Conservation (phyloP, 495 filamentous ascomycete genomes). For the Penicillium fimorum region DNA sequence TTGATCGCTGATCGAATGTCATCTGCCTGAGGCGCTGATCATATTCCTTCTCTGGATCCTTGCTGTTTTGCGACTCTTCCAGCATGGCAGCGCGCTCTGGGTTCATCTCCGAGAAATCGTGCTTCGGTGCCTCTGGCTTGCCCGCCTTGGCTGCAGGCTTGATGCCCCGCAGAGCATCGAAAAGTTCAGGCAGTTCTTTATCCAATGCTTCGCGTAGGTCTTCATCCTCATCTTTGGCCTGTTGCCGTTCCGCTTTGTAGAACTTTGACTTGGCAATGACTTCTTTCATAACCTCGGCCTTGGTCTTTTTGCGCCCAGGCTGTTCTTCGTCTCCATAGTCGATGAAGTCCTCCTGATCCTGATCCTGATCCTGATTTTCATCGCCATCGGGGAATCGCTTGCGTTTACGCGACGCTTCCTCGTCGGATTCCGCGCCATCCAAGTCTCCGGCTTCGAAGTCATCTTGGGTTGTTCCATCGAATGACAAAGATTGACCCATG, state of each 20-base stretch:
- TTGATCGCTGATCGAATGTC: conserved; percentile 75
- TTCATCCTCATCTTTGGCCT: conserved; percentile 89
- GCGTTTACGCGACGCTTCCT: conserved; percentile 62
- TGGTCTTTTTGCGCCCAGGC: conserved; percentile 83
- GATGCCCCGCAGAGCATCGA: conserved; percentile 62
- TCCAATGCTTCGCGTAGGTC: conserved; percentile 80
- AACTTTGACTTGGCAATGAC: conserved; percentile 96
- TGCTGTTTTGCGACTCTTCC: conserved; percentile 60
- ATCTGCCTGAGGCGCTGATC: conserved; percentile 78
- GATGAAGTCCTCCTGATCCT: conserved; percentile 38
- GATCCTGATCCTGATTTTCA: conserved; percentile 12
- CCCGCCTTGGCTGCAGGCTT: conserved; percentile 43
- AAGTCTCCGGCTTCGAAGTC: conserved; percentile 81
- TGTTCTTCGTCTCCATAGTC: conserved; percentile 47
- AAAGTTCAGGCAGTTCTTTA: conserved; percentile 75
- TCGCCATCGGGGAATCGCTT: conserved; percentile 42
- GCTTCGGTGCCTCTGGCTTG: conserved; percentile 39
- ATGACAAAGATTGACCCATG: conserved; percentile 67
- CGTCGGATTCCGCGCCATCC: conserved; percentile 56
- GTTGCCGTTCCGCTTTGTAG: conserved; percentile 89
- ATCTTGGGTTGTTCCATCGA: conserved; percentile 57
- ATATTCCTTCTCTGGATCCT: conserved; percentile 73
- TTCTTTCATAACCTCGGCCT: conserved; percentile 94
- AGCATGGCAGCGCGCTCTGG: conserved; percentile 58
- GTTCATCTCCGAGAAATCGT: conserved; percentile 53